Percentiles rank a stretch among this genome's conserved stretches.
These are phyloP conservation scores for Neopestalotiopsis rosae DNA, from an alignment of 2,329 filamentous ascomycete species.

Conservation along the genomic window DNA sequence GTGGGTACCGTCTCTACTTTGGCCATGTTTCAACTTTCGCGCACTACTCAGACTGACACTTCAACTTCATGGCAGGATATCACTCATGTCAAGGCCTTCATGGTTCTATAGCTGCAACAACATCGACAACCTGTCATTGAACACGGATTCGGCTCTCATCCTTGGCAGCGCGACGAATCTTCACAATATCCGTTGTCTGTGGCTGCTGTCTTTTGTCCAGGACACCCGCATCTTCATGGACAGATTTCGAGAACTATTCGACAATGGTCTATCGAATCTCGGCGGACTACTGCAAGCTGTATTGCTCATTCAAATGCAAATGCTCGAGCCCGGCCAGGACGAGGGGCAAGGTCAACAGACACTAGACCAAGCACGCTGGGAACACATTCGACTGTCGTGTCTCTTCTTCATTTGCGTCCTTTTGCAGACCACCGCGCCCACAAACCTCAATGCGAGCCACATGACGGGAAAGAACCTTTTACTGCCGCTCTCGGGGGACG, in stretches of 20 bases:
- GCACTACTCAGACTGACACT: background rate
- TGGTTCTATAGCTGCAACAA: background rate
- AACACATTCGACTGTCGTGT: background rate
- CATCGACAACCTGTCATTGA: background rate
- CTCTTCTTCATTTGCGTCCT: slow-evolving; percentile 2
- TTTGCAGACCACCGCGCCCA: background rate
- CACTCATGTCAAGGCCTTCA: background rate
- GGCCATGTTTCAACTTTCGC: background rate
- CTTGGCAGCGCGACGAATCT: background rate
- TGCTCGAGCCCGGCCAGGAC: background rate
- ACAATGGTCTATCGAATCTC: background rate
- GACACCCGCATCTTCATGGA: background rate
- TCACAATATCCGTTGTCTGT: background rate
- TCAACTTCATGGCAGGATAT: background rate
- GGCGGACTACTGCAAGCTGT: background rate
- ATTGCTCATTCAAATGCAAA: background rate
- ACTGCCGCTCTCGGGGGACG: background rate
- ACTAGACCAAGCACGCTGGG: background rate
- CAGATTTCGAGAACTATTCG: background rate
- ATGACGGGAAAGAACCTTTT: background rate
- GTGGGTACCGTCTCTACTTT: background rate
- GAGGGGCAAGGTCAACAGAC: background rate
- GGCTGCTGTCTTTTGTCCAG: background rate
- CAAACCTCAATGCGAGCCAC: background rate
- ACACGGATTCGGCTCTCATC: background rate